Evolutionary conservation across 1,284 basidiomycete species (phyloP).

Genomic region (Leccinum griseonigrum): DNA sequence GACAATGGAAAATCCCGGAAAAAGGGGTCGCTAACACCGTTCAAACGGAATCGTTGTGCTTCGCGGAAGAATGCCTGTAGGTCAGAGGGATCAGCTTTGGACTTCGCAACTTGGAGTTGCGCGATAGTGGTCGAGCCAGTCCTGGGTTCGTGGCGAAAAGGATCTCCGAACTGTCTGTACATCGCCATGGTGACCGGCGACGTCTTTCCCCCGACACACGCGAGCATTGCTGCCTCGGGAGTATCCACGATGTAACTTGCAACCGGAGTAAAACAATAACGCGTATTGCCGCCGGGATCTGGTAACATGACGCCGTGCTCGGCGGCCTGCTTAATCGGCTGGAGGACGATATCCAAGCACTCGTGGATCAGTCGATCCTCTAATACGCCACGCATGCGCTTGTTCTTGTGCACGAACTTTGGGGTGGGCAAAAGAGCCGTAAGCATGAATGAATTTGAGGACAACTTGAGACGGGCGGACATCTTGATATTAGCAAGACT

Average conservation of each 20-base stretch:
- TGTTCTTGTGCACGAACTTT: slow-evolving; percentile 5
- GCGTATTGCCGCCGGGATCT: neutral
- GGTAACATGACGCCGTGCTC: neutral
- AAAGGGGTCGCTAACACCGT: slow-evolving; percentile 4
- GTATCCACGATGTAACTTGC: slow-evolving; percentile 3
- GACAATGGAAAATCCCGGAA: slow-evolving; percentile 2
- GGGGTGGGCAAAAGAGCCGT: slow-evolving; percentile 2
- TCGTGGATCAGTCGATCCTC: neutral
- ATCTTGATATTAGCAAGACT: neutral
- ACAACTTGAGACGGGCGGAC: neutral
- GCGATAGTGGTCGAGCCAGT: neutral
- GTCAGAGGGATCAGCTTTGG: neutral
- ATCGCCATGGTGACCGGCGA: neutral
- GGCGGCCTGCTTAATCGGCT: slow-evolving; percentile 4
- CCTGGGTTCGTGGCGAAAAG: neutral
- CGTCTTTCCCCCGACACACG: slow-evolving; percentile 1
- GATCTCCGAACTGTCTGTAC: neutral
- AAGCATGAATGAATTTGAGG: neutral
- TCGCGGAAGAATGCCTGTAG: slow-evolving; percentile 1
- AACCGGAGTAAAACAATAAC: slow-evolving; percentile 5
- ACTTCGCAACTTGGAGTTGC: neutral
- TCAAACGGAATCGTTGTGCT: neutral
- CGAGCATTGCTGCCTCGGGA: slow-evolving; percentile 4
- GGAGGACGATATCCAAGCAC: slow-evolving; percentile 3
- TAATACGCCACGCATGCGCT: neutral